These are phyloP conservation scores for Stemphylium lycopersici DNA, from an alignment of 2,329 filamentous ascomycete species.

Conservation along the genomic window DNA sequence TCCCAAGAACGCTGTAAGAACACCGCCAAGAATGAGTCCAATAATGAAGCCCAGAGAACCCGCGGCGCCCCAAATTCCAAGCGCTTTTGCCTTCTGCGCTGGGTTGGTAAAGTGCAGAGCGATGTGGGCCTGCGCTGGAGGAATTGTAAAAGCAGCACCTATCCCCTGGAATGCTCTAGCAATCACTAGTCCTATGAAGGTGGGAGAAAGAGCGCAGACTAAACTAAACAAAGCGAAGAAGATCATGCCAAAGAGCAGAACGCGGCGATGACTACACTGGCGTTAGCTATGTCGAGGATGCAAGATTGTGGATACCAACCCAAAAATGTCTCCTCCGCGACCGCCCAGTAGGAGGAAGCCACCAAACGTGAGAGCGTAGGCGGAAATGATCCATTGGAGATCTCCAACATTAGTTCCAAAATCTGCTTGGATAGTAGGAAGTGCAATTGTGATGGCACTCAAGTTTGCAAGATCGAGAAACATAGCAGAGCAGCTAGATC, in stretches of 20 bases:
- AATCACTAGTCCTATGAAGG: background rate
- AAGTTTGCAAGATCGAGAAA: background rate
- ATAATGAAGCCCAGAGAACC: slow-evolving; percentile 3
- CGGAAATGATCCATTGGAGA: slow-evolving; percentile 9
- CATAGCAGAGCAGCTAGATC: background rate
- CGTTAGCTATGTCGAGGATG: too few species aligned
- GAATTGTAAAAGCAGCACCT: slow-evolving; percentile 7
- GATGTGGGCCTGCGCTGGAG: slow-evolving; percentile 6
- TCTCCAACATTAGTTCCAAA: background rate
- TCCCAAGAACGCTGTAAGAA: background rate
- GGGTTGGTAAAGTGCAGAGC: background rate
- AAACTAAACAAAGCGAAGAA: slow-evolving; percentile 5
- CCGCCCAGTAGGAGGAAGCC: slow-evolving; percentile 11
- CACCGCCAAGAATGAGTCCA: background rate
- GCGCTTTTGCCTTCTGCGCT: background rate
- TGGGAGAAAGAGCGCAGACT: slow-evolving; percentile 2
- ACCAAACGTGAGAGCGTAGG: slow-evolving; percentile 7
- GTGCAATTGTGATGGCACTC: background rate
- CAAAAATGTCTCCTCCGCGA: slow-evolving; percentile 8
- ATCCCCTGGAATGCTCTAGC: background rate
- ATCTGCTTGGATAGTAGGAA: background rate
- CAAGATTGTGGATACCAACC: too few species aligned
- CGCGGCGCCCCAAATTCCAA: slow-evolving; percentile 5
- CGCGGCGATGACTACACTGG: background rate
- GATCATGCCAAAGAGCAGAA: slow-evolving; percentile 4